Evolutionary conservation across 2,329 filamentous ascomycete genomes (phyloP).

Genomic region (Aureobasidium pullulans): DNA sequence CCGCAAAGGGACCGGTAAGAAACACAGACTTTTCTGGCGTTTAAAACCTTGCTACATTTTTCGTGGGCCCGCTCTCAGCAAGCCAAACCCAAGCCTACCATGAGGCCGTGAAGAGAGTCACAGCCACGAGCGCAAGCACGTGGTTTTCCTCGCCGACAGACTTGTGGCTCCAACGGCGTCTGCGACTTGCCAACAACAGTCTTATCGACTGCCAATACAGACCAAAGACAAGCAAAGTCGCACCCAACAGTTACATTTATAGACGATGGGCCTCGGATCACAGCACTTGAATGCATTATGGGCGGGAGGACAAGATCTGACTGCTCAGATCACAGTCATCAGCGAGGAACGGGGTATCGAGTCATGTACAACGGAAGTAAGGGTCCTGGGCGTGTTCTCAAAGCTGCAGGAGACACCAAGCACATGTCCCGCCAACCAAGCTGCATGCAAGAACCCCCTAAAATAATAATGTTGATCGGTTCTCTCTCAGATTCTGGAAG

Average conservation of each 20-base stretch:
- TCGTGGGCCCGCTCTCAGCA: slow-evolving; percentile 5
- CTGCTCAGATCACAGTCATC: not conserved
- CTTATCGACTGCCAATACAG: slow-evolving; percentile 9
- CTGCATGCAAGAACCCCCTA: slow-evolving; percentile 9
- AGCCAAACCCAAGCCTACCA: not conserved
- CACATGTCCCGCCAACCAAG: not conserved
- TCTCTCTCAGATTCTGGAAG: slow-evolving; percentile 8
- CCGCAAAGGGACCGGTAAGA: slow-evolving; percentile 1
- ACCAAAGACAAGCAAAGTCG: not conserved
- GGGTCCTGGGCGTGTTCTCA: not conserved
- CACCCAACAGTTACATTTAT: not conserved
- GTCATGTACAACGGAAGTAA: not conserved
- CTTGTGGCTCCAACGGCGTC: slow-evolving; percentile 3
- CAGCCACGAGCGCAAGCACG: slow-evolving; percentile 5
- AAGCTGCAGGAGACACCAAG: not conserved
- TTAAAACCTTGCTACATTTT: not conserved
- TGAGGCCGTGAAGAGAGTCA: slow-evolving; percentile 1
- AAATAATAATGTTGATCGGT: slow-evolving; percentile 6
- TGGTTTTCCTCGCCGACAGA: not conserved
- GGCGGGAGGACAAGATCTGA: not conserved
- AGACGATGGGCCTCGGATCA: not conserved
- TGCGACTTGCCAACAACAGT: slow-evolving; percentile 7
- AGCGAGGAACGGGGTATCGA: not conserved
- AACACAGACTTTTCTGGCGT: slow-evolving; percentile 10
- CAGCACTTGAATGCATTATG: not conserved